Percentiles rank a stretch among this genome's conserved stretches.
Conservation (phyloP, 2,329 filamentous ascomycete genomes). For the Calonectria naviculata region DNA sequence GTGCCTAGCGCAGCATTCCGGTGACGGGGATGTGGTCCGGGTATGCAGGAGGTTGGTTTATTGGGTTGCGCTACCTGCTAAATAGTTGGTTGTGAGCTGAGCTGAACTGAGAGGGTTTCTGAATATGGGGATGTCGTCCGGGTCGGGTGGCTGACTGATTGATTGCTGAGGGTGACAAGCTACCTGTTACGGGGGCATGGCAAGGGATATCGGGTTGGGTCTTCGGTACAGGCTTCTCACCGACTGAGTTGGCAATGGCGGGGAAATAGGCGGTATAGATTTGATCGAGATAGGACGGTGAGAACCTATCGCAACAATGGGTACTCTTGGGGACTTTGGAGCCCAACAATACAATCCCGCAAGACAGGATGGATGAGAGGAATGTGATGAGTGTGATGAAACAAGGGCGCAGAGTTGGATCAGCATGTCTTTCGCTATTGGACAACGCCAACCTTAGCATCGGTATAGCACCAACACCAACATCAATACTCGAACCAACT, state of each 20-base stretch:
- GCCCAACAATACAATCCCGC: neutral
- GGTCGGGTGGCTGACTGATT: conserved; percentile 7
- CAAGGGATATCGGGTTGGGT: neutral
- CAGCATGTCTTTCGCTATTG: neutral
- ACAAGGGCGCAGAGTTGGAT: neutral
- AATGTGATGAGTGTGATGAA: conserved; percentile 2
- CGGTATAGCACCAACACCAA: neutral
- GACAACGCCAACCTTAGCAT: no score
- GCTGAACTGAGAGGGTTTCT: neutral
- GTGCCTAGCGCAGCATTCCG: conserved; percentile 18
- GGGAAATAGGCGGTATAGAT: conserved; percentile 3
- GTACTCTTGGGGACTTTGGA: neutral
- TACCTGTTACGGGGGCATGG: neutral
- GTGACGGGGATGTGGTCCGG: conserved; percentile 22
- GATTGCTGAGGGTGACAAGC: neutral
- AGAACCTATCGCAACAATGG: neutral
- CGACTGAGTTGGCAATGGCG: neutral
- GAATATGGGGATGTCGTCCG: neutral
- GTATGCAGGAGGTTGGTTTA: neutral
- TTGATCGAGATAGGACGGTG: neutral
- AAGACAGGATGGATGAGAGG: neutral
- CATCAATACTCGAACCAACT: neutral
- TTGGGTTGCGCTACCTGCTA: neutral
- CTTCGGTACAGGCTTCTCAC: neutral
- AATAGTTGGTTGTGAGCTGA: neutral